Evolutionary conservation across 1,284 basidiomycete species (phyloP).

Genomic region (Sporisorium scitamineum): DNA sequence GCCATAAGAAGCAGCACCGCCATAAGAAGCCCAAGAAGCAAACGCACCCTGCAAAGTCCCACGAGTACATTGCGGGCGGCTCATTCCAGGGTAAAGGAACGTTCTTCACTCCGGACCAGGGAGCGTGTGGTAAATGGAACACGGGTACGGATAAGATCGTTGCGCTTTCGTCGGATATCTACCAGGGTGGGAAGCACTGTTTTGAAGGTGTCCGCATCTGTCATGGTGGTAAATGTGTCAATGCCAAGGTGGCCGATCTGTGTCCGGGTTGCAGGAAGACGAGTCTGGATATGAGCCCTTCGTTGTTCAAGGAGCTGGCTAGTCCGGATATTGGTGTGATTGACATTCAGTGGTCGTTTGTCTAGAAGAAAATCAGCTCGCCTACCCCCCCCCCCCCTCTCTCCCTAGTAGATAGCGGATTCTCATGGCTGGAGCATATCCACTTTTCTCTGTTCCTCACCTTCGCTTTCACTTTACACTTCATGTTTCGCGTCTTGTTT

Average conservation of each 20-base stretch:
- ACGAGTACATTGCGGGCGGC: not conserved
- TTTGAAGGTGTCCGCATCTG: constrained; percentile 17
- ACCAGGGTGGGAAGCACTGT: constrained; percentile 32
- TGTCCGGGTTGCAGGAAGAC: constrained; percentile 34
- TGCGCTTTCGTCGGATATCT: constrained; percentile 33
- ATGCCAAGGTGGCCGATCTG: constrained; percentile 35
- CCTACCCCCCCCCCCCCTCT: no score
- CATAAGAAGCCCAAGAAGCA: constrained; percentile 2
- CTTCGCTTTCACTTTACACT: not conserved
- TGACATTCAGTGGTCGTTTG: constrained; percentile 38
- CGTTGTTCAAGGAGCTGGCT: constrained; percentile 37
- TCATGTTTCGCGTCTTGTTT: no score
- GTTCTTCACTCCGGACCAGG: constrained; percentile 37
- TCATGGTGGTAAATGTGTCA: constrained; percentile 21
- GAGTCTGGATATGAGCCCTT: constrained; percentile 36
- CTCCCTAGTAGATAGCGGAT: not conserved
- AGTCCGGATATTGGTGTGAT: constrained; percentile 26
- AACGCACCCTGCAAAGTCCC: not conserved
- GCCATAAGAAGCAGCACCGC: not conserved
- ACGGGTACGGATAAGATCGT: constrained; percentile 34
- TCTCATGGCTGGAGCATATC: not conserved
- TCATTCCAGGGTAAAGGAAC: constrained; percentile 33
- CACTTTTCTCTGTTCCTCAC: not conserved
- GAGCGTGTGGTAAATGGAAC: constrained; percentile 42
- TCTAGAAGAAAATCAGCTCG: constrained; percentile 7